Conservation (phyloP, 208 protist genomes). For the Acanthamoeba healyi region DNA sequence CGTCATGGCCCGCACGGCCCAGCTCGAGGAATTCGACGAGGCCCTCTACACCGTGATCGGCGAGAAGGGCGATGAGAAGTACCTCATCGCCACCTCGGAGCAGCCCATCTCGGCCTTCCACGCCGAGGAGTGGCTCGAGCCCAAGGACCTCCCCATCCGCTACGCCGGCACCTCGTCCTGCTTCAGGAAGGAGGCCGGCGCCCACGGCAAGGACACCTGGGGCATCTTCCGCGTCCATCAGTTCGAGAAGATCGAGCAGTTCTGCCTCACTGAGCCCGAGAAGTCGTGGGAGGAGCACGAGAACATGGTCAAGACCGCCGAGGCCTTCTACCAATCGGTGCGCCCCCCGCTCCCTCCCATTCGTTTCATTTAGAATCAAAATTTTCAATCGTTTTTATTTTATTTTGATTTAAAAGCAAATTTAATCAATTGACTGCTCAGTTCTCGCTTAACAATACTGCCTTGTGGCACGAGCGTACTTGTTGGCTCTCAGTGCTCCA, state of each 20-base stretch:
- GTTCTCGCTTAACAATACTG: too few relatives aligned
- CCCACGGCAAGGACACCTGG: conserved; percentile 91
- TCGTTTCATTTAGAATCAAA: too few relatives aligned
- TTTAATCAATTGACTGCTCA: too few relatives aligned
- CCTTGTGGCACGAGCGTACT: too few relatives aligned
- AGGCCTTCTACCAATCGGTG: conserved; percentile 93
- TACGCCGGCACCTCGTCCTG: conserved; percentile 99
- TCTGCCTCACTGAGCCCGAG: conserved; percentile 91
- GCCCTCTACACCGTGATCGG: conserved; percentile 97
- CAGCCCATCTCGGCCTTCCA: conserved; percentile 99
- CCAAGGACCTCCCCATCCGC: conserved; percentile 86
- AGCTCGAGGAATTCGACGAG: conserved; percentile 98
- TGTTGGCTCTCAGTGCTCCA: too few relatives aligned
- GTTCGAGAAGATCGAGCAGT: conserved; percentile 95
- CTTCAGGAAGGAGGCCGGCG: conserved; percentile 99
- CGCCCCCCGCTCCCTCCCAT: not conserved
- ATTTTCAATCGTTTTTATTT: too few relatives aligned
- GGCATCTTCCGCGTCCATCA: conserved; percentile 96
- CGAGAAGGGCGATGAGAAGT: conserved; percentile 98
- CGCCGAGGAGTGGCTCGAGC: conserved; percentile 95
- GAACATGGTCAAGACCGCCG: conserved; percentile 92
- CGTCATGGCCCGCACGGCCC: conserved; percentile 95
- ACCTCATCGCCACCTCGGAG: conserved; percentile 99
- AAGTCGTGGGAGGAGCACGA: conserved; percentile 92
- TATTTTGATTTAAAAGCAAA: too few relatives aligned